Conservation (phyloP, 176 grass and related monocot genomes). For the Bromus sterilis region DNA sequence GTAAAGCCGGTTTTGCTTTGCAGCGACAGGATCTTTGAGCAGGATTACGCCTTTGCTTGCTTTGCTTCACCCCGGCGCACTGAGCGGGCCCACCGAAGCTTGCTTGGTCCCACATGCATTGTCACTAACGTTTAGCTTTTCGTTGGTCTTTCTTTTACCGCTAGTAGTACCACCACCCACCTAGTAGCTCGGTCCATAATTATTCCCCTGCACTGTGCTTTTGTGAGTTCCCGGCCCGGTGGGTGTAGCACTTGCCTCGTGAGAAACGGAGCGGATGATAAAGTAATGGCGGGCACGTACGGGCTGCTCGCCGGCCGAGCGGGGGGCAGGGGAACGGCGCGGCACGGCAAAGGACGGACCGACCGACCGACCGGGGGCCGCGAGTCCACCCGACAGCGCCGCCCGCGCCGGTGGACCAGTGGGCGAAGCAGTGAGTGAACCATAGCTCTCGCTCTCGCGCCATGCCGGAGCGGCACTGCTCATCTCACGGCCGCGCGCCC, state of each 20-base stretch:
- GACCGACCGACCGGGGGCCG: neutral
- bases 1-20: neutral
- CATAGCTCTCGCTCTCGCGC: neutral
- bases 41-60: neutral
- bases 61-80: neutral
- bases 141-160: too few relatives aligned
- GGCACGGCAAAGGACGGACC: neutral
- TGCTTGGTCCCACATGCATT: neutral
- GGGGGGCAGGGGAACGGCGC: neutral
- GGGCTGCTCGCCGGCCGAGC: neutral
- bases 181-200: too few relatives aligned
- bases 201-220: neutral
- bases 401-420: neutral
- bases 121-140: too few relatives aligned
- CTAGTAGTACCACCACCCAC: too few relatives aligned
- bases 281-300: neutral
- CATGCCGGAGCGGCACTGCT: neutral
- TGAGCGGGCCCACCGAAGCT: neutral
- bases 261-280: neutral
- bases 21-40: slow-evolving; percentile 27
- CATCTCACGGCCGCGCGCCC: neutral
- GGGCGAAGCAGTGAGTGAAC: too few relatives aligned
- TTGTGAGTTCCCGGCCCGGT: neutral
- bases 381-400: slow-evolving; percentile 19
- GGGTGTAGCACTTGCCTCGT: neutral